Evolutionary conservation across 2,329 filamentous ascomycete genomes (phyloP).

Genomic region (Alternaria arbusti): DNA sequence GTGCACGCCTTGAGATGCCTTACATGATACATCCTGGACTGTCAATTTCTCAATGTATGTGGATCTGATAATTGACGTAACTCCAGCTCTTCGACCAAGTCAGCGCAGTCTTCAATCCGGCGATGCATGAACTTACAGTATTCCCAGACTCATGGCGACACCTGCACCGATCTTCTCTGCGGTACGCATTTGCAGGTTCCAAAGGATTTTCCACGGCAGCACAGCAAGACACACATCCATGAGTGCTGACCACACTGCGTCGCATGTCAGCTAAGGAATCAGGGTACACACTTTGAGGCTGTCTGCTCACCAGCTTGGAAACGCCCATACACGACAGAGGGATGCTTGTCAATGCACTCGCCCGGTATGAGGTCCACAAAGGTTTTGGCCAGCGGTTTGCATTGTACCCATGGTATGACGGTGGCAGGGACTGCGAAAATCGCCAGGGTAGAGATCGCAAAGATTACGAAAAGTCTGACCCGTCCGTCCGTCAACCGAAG

Average conservation of each 20-base stretch:
- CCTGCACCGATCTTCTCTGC: constrained; percentile 18
- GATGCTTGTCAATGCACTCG: constrained; percentile 13
- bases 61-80: constrained; percentile 9
- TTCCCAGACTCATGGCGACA: constrained; percentile 18
- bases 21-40: constrained; percentile 16
- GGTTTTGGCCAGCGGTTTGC: constrained; percentile 16
- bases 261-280: constrained; percentile 1
- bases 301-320: constrained; percentile 16
- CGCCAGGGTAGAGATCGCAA: constrained; percentile 14
- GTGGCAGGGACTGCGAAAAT: constrained; percentile 13
- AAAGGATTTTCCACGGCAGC: constrained; percentile 18
- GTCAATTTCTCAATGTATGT: constrained; percentile 14
- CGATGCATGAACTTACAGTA: constrained; percentile 10
- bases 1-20: neutral
- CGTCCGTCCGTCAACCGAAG: constrained; percentile 16
- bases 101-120: neutral
- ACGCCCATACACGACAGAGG: constrained; percentile 14
- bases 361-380: constrained; percentile 17
- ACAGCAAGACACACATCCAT: constrained; percentile 17
- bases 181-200: constrained; percentile 14
- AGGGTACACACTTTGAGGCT: neutral
- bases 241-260: constrained; percentile 14
- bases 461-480: constrained; percentile 11
- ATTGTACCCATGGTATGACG: constrained; percentile 14
- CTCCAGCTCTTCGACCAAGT: constrained; percentile 10